phyloP scores from a whole-genome alignment of 768 basidiomycete genomes.

The Suillus luteus region DNA sequence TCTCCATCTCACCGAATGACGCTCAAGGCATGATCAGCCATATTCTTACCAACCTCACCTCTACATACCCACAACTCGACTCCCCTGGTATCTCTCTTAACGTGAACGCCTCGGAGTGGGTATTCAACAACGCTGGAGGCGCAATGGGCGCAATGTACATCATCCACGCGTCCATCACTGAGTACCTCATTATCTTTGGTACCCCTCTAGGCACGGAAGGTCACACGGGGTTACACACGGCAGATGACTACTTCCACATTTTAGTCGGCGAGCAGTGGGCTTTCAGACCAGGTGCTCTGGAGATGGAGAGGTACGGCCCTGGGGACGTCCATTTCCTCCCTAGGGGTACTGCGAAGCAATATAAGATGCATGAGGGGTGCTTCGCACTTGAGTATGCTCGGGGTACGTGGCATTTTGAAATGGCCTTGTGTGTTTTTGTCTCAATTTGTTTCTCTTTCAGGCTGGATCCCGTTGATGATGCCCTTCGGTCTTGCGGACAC shows the following conservation, averaged over 20 bases:
- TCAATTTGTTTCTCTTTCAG: conserved; percentile 41
- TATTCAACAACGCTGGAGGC: conserved; percentile 96
- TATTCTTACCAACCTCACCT: conserved; percentile 79
- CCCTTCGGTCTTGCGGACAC: conserved; percentile 91
- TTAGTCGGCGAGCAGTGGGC: conserved; percentile 95
- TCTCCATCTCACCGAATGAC: conserved; percentile 65
- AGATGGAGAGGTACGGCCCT: conserved; percentile 82
- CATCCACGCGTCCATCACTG: conserved; percentile 95
- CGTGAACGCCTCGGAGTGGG: conserved; percentile 76
- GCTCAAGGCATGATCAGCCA: conserved; percentile 75
- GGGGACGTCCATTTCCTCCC: conserved; percentile 86
- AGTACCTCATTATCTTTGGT: conserved; percentile 95
- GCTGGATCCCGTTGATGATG: conserved; percentile 97
- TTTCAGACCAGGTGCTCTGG: conserved; percentile 75
- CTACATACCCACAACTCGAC: conserved; percentile 62
- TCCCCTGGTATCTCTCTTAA: conserved; percentile 54
- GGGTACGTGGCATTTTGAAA: conserved; percentile 51
- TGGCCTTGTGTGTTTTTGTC: background rate
- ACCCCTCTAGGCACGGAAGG: conserved; percentile 97
- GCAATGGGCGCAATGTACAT: conserved; percentile 99
- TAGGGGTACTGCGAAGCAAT: conserved; percentile 89
- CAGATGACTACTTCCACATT: conserved; percentile 98
- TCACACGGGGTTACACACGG: conserved; percentile 90
- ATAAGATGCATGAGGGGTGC: conserved; percentile 96
- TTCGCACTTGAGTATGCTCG: conserved; percentile 95